Percentiles rank a stretch among this genome's conserved stretches.
These are phyloP conservation scores for Globisporangium polare DNA, from an alignment of 352 stramenopile species.

Conservation along the genomic window DNA sequence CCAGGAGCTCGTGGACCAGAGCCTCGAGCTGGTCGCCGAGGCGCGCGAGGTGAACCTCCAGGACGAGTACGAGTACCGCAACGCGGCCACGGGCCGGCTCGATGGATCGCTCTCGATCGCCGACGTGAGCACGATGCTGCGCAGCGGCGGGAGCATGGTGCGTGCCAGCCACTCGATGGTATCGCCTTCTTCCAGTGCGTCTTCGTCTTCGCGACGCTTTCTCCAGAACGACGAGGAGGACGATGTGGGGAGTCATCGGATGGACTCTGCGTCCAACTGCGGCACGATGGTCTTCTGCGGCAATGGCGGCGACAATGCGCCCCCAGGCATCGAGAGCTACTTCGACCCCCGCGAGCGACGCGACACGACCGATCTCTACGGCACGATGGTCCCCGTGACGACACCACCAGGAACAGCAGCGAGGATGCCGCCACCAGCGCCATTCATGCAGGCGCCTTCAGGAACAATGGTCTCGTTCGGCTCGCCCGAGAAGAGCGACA, in stretches of 20 bases:
- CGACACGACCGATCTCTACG: constrained; percentile 56
- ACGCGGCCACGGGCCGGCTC: constrained; percentile 39
- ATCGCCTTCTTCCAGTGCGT: constrained; percentile 9
- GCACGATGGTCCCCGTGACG: constrained; percentile 41
- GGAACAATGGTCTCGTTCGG: constrained; percentile 8
- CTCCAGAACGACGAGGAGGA: constrained; percentile 1
- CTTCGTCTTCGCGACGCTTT: constrained; percentile 1
- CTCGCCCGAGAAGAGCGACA: constrained; percentile 1
- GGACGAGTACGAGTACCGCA: constrained; percentile 56
- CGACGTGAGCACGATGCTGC: constrained; percentile 67
- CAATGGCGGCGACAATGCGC: not conserved
- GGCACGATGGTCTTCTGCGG: constrained; percentile 56
- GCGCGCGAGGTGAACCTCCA: constrained; percentile 41
- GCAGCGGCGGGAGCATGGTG: constrained; percentile 21
- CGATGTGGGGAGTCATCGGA: constrained; percentile 1
- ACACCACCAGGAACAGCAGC: not conserved
- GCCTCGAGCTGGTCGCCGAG: constrained; percentile 55
- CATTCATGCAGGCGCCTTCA: constrained; percentile 5
- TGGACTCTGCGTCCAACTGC: constrained; percentile 9
- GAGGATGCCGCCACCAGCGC: constrained; percentile 15
- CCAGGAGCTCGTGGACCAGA: constrained; percentile 71
- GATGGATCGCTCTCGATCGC: constrained; percentile 60
- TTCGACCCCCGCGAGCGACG: constrained; percentile 23
- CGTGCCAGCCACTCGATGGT: constrained; percentile 15
- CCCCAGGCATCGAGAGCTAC: constrained; percentile 7